Evolutionary conservation across 2,329 filamentous ascomycete genomes (phyloP).

Genomic region (Fonsecaea monophora): DNA sequence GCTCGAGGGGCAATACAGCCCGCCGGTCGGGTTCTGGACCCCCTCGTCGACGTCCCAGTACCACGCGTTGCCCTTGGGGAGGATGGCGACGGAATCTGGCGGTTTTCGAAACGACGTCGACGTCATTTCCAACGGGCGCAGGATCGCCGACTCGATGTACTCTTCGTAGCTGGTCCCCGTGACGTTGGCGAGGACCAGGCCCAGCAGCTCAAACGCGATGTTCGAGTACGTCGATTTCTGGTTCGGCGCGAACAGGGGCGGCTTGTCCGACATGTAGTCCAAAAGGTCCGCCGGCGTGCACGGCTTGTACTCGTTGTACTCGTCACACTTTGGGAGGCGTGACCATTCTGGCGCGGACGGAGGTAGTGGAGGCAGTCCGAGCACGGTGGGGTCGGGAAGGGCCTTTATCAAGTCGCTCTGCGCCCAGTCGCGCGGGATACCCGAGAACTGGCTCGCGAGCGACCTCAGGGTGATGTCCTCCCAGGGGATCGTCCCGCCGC

Average conservation of each 20-base stretch:
- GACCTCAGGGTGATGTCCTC: constrained; percentile 42
- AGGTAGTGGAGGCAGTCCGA: constrained; percentile 34
- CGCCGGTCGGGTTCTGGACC: constrained; percentile 52
- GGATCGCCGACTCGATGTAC: constrained; percentile 38
- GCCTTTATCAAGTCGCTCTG: constrained; percentile 36
- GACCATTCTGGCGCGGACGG: not conserved
- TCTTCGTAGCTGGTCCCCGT: constrained; percentile 40
- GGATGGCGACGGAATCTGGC: constrained; percentile 36
- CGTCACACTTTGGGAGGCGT: constrained; percentile 31
- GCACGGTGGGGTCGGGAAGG: constrained; percentile 15
- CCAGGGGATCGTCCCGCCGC: constrained; percentile 38
- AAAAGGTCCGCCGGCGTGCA: constrained; percentile 32
- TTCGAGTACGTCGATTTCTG: constrained; percentile 43
- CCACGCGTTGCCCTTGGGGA: constrained; percentile 39
- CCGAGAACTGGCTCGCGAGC: constrained; percentile 41
- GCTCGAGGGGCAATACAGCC: constrained; percentile 50
- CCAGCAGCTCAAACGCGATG: constrained; percentile 43
- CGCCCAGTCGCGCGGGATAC: constrained; percentile 42
- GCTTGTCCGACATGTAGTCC: constrained; percentile 18
- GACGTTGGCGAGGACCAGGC: constrained; percentile 42
- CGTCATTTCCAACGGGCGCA: constrained; percentile 35
- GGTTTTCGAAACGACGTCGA: constrained; percentile 32
- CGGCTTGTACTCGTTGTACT: constrained; percentile 27
- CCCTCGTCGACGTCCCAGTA: constrained; percentile 53
- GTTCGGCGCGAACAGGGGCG: constrained; percentile 40